phyloP scores from a whole-genome alignment of 1,284 basidiomycete species.

The Trametes pubescens region DNA sequence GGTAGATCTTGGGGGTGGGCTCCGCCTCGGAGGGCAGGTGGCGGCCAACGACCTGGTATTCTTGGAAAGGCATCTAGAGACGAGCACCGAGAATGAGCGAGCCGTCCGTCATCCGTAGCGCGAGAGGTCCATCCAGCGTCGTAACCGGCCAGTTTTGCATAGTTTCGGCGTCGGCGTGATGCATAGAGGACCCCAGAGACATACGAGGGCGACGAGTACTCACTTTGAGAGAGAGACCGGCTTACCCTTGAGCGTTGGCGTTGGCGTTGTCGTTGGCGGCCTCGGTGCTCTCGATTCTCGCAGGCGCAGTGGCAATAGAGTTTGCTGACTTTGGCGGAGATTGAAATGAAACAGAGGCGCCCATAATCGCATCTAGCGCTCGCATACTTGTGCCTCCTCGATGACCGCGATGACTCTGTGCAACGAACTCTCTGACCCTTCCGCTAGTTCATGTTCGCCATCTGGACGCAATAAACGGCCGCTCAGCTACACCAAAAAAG shows the following conservation, averaged over 20 bases:
- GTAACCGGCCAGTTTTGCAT: constrained; percentile 21
- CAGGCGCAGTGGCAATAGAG: constrained; percentile 30
- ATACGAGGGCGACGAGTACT: constrained; percentile 17
- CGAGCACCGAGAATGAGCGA: constrained; percentile 18
- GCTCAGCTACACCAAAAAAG: too few relatives aligned
- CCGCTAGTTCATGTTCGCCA: too few relatives aligned
- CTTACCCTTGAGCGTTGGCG: constrained; percentile 35
- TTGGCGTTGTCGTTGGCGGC: constrained; percentile 34
- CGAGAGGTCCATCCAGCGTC: constrained; percentile 29
- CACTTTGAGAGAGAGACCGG: constrained; percentile 35
- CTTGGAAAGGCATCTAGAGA: constrained; percentile 60
- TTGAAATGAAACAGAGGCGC: constrained; percentile 12
- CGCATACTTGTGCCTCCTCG: neutral
- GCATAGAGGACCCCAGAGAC: constrained; percentile 12
- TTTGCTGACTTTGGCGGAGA: constrained; percentile 34
- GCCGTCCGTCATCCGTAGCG: constrained; percentile 27
- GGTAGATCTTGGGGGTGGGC: constrained; percentile 96
- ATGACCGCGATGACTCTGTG: too few relatives aligned
- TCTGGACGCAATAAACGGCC: too few relatives aligned
- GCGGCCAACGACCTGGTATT: constrained; percentile 98
- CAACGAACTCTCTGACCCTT: too few relatives aligned
- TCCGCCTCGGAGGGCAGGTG: constrained; percentile 95
- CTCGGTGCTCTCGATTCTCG: constrained; percentile 18
- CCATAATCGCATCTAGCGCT: neutral
- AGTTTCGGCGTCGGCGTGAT: constrained; percentile 19